phyloP scores from a whole-genome alignment of 768 basidiomycete species.

The Paxillus ammoniavirescens region DNA sequence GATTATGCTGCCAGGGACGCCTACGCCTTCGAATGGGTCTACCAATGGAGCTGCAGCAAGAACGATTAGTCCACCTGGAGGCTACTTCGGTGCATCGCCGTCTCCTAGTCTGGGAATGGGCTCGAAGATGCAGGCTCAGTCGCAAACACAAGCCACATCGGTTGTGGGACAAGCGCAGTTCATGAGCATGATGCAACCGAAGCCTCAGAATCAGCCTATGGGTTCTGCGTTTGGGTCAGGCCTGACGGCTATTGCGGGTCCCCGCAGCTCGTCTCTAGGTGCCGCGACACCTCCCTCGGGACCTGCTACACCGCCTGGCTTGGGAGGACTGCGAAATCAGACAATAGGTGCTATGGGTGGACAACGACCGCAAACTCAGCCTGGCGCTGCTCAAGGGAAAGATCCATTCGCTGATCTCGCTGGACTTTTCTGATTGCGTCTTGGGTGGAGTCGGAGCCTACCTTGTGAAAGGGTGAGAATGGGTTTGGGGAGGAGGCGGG shows the following conservation, averaged over 20 bases:
- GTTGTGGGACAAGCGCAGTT: slow-evolving; percentile 9
- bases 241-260: neutral
- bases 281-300: slow-evolving; percentile 11
- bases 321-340: slow-evolving; percentile 4
- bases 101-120: slow-evolving; percentile 1
- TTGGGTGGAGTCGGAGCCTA: neutral
- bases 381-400: slow-evolving; percentile 42
- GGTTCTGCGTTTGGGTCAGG: neutral
- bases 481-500: neutral
- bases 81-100: slow-evolving; percentile 4
- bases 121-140: slow-evolving; percentile 5
- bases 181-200: slow-evolving; percentile 16
- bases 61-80: slow-evolving; percentile 12
- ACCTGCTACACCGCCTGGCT: slow-evolving; percentile 10
- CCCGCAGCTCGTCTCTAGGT: slow-evolving; percentile 11
- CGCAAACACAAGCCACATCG: neutral
- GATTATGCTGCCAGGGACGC: slow-evolving; percentile 45
- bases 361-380: slow-evolving; percentile 23
- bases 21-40: slow-evolving; percentile 21
- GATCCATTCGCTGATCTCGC: slow-evolving; percentile 86
- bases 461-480: neutral
- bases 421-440: slow-evolving; percentile 56
- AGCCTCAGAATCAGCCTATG: slow-evolving; percentile 10
- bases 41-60: slow-evolving; percentile 10
- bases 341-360: slow-evolving; percentile 4